These are phyloP conservation scores for Asterophora parasitica DNA, from an alignment of 768 basidiomycete genomes.

Conservation along the genomic window DNA sequence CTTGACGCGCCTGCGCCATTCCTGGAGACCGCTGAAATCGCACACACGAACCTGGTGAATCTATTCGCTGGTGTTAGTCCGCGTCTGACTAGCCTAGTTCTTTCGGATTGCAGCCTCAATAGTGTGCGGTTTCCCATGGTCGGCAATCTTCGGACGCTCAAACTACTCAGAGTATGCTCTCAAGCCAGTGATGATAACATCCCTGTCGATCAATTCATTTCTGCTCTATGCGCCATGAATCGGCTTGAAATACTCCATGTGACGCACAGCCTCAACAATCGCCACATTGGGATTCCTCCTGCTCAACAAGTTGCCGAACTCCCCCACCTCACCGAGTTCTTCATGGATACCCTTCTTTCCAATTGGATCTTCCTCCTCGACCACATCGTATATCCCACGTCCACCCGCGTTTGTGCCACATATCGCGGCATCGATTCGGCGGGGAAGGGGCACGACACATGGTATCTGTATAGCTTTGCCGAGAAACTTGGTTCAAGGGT, in stretches of 20 bases:
- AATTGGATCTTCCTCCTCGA: neutral
- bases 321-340: neutral
- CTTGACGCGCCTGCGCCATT: conserved; percentile 3
- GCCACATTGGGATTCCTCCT: neutral
- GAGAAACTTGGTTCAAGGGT: neutral
- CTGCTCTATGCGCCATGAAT: neutral
- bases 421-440: neutral
- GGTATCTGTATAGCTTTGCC: neutral
- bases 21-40: neutral
- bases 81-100: neutral
- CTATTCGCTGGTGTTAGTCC: neutral
- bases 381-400: neutral
- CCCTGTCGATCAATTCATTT: neutral
- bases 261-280: neutral
- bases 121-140: neutral
- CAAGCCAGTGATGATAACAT: neutral
- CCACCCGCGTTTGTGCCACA: neutral
- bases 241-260: neutral
- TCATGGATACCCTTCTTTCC: neutral
- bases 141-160: neutral
- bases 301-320: neutral
- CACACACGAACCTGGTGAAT: neutral
- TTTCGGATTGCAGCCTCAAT: neutral
- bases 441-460: too few species aligned
- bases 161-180: too few species aligned